Conservation (phyloP, 2,329 filamentous ascomycete species). For the Colletotrichum melonis region DNA sequence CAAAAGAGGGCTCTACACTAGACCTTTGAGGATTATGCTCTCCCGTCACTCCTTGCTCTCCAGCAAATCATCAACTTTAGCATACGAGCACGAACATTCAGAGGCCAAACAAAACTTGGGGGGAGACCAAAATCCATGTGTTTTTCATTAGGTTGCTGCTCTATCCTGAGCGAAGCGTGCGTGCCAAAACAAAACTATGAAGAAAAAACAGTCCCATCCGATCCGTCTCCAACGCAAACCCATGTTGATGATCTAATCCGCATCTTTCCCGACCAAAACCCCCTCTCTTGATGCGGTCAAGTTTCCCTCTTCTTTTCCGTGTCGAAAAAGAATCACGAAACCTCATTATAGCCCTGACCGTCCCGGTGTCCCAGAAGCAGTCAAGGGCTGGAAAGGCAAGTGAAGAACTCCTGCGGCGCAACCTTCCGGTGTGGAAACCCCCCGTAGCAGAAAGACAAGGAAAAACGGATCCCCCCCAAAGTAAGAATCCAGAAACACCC, state of each 20-base stretch:
- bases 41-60: too few species aligned
- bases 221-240: slow-evolving; percentile 16
- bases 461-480: background rate
- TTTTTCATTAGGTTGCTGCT: slow-evolving; percentile 27
- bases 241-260: slow-evolving; percentile 26
- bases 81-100: background rate
- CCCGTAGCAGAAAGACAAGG: background rate
- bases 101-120: background rate
- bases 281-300: slow-evolving; percentile 28
- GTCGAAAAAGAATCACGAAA: slow-evolving; percentile 15
- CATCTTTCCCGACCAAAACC: background rate
- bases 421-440: slow-evolving; percentile 6
- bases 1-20: background rate
- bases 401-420: slow-evolving; percentile 23
- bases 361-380: background rate
- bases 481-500: slow-evolving; percentile 28
- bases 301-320: slow-evolving; percentile 24
- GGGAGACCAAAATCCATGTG: slow-evolving; percentile 18
- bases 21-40: too few species aligned
- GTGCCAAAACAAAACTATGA: background rate
- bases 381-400: slow-evolving; percentile 16
- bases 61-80: too few species aligned
- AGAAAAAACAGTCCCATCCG: slow-evolving; percentile 6
- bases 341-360: slow-evolving; percentile 18
- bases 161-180: slow-evolving; percentile 24